phyloP scores from a whole-genome alignment of 192 early-diverging fungal species.

The Linnemannia hyalina region DNA sequence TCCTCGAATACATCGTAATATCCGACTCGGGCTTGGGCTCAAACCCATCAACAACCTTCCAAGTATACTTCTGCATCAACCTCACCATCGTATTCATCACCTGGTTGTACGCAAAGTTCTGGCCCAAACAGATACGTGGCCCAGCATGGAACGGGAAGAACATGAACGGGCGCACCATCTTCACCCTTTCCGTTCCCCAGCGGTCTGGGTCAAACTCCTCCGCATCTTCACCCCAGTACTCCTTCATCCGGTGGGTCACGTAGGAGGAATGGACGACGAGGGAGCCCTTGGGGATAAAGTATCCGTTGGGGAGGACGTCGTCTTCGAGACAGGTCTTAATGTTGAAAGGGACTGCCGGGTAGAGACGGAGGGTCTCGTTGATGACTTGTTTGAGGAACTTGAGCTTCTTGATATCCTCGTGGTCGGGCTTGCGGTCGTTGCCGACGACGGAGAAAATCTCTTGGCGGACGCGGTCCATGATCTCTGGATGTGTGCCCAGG shows the following conservation, averaged over 20 bases:
- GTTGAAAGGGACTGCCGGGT: conserved; percentile 61
- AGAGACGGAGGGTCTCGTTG: conserved; percentile 67
- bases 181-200: conserved; percentile 57
- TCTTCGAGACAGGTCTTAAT: conserved; percentile 50
- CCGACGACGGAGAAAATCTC: conserved; percentile 56
- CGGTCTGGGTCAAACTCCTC: conserved; percentile 64
- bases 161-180: conserved; percentile 52
- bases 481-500: conserved; percentile 52
- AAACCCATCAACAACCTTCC: conserved; percentile 44
- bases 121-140: conserved; percentile 48
- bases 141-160: conserved; percentile 65
- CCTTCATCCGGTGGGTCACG: conserved; percentile 55
- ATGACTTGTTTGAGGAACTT: conserved; percentile 68
- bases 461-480: conserved; percentile 49
- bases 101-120: conserved; percentile 57
- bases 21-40: conserved; percentile 44
- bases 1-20: conserved; percentile 46
- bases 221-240: conserved; percentile 62
- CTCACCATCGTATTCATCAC: conserved; percentile 52
- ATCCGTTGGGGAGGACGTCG: conserved; percentile 51
- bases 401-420: conserved; percentile 65
- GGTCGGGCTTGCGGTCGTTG: conserved; percentile 51
- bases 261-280: conserved; percentile 50
- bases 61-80: conserved; percentile 29
- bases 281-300: conserved; percentile 58